These are phyloP conservation scores for Debaryomycetaceae sp. DNA, from an alignment of 1,139 yeast genomes.

Conservation along the genomic window DNA sequence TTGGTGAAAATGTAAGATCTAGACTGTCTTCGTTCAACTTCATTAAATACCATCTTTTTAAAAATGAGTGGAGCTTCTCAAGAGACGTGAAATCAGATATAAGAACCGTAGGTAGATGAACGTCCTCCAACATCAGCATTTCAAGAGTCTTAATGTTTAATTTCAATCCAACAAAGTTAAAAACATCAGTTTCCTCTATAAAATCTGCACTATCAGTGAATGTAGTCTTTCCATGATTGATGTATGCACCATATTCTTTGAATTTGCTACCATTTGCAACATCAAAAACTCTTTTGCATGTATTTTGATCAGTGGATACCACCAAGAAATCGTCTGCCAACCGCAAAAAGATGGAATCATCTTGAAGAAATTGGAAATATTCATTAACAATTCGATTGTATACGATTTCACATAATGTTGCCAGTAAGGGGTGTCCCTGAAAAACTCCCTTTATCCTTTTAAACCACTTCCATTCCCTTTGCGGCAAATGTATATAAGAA, in stretches of 20 bases:
- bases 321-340: slow-evolving; percentile 85
- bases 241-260: slow-evolving; percentile 53
- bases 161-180: slow-evolving; percentile 33
- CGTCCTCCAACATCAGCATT: neutral
- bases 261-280: slow-evolving; percentile 31
- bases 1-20: slow-evolving; percentile 7
- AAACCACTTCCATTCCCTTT: slow-evolving; percentile 11
- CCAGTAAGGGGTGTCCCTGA: slow-evolving; percentile 83
- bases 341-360: slow-evolving; percentile 43
- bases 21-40: slow-evolving; percentile 12
- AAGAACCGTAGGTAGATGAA: slow-evolving; percentile 6
- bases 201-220: neutral
- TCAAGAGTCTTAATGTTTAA: slow-evolving; percentile 15
- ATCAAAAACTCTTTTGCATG: slow-evolving; percentile 16
- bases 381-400: slow-evolving; percentile 61
- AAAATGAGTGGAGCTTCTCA: slow-evolving; percentile 9
- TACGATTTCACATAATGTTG: slow-evolving; percentile 70
- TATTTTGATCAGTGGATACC: slow-evolving; percentile 40
- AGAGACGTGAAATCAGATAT: slow-evolving; percentile 13
- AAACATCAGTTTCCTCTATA: neutral
- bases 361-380: slow-evolving; percentile 27
- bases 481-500: slow-evolving; percentile 13
- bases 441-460: slow-evolving; percentile 67
- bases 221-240: slow-evolving; percentile 57
- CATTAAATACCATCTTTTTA: slow-evolving; percentile 14